Base-by-base conservation (phyloP, 306 rosid species). In the Medicago truncatula region DNA sequence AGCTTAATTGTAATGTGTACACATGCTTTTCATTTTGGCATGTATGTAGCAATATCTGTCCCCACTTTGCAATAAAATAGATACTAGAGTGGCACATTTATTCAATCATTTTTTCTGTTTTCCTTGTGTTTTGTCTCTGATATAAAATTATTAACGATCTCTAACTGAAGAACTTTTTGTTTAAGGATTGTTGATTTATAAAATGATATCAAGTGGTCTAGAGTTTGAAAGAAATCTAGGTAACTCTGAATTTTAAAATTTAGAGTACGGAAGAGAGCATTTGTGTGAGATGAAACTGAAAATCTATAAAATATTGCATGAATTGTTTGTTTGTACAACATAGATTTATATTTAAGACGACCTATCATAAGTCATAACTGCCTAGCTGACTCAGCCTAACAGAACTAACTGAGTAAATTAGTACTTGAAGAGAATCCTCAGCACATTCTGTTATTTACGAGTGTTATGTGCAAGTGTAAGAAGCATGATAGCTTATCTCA, bases 21-120 rank as follows among this genome's bases (percentile, higher is more conserved):
- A 9, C 25, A 43, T 60, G 68, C 74, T 57, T 47, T 76, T 76
- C 36, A 43, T 25, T 71, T 69, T 62, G 64, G 36, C 14, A 18
- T 25, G 43, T 52, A 71, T 25, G 43, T 52, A 71, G 50, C 7
- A 31, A 31, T 58, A n/a, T 14, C 68, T 11, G 43, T 59, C 18
- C 17, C 4, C 28, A 40, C 67, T 66, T 46, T 73, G 66, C 23
- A 39, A 28, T 50, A 68, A n/a, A 8, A 11, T n/a, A 52, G 1
- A 34, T 34, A 34, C 38, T 34, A 34, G 36, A 28, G 53, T 31
- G 8, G 63, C 39, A 36, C 64, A 53, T 40, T 59, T 15, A 67
- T 47, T 56, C 60, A 36, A 77, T 66, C 64, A 57, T 18, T 77
- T 54, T 17, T 76, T 10, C 40, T 38, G 73, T 64, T 20, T 57